These are phyloP conservation scores for Gracilariopsis chorda DNA, from an alignment of 23 red algal genomes.

Conservation along the genomic window DNA sequence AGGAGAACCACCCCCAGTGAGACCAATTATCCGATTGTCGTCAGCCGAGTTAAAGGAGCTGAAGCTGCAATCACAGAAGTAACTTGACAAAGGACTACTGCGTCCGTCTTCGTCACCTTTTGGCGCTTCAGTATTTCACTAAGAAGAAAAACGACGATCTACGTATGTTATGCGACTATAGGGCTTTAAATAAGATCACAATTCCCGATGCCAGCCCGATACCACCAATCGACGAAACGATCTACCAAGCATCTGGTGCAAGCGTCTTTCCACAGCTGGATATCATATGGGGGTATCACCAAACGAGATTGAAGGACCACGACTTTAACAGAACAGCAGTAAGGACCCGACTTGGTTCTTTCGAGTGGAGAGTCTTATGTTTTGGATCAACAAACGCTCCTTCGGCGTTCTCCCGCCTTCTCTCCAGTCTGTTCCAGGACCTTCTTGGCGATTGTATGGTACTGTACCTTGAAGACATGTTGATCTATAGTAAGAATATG, in stretches of 20 bases:
- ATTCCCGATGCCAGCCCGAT: not conserved
- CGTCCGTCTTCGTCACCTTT: not conserved
- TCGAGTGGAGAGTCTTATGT: not conserved
- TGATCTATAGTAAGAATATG: not conserved
- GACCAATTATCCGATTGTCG: too few relatives aligned
- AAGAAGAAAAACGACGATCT: not conserved
- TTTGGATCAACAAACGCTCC: conserved; percentile 1
- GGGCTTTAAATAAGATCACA: not conserved
- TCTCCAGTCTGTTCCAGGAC: not conserved
- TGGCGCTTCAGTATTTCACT: not conserved
- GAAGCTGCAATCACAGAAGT: not conserved
- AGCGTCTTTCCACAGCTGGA: not conserved
- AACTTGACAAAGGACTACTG: not conserved
- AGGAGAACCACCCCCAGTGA: not conserved
- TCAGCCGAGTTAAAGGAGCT: not conserved
- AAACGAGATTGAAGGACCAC: not conserved
- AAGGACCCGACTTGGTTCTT: not conserved
- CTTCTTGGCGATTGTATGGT: not conserved
- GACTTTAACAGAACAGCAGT: not conserved
- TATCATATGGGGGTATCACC: conserved; percentile 5
- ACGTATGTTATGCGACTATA: not conserved
- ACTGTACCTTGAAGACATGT: not conserved
- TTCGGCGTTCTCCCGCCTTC: not conserved
- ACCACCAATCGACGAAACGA: not conserved
- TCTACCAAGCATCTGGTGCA: not conserved